Evolutionary conservation across 2,329 filamentous ascomycete species (phyloP), one percentile per base, ranked within the genome.

Genomic region (Pseudofabraea citricarpa): DNA sequence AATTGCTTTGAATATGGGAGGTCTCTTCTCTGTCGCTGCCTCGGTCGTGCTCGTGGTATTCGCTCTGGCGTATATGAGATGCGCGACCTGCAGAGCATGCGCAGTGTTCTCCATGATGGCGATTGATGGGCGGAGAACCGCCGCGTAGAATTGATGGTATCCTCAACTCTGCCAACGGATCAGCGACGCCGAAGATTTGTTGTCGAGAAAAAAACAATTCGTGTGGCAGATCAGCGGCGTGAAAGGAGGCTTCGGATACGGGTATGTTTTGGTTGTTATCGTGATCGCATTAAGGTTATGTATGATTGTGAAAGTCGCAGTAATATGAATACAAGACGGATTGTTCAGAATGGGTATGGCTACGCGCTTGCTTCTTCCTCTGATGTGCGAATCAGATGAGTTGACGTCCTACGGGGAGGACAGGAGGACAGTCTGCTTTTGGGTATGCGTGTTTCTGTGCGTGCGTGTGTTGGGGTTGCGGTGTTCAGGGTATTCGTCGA

Each of bases 1-100:
- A 53, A 97, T 78, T 20, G 83, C 79, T 63, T 96, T 97, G 75
- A 87, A 97, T 45, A 69, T 43, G 4, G 58, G 47, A 5, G 60
- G 59, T 45, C 59, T 44, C 6, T 49, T 33, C 12, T 44, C 45
- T 6, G 44, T 56, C 2, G 20, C 16, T 22, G 52, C 42, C 45
- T 51, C 44, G 47, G 51, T 57, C 50, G 40, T 55, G 50, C 27
- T 45, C 19, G 61, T 66, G 9, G 62, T 56, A 54, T 70, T 66
- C 8, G 66, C 63, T 51, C 73, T 66, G 41, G 67, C 64, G 47
- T 74, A 74, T 9, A 71, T 45, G 37, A 66, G 49, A 50, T 70
- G 59, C 29, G 65, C 67, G 16, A 61, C 49, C 42, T 60, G 54
- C 51, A 70, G 61, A 21, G 60, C 59, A 40, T 60, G 56, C 23